Conservation (phyloP, 2,329 filamentous ascomycete species). For the Fusarium agapanthi region DNA sequence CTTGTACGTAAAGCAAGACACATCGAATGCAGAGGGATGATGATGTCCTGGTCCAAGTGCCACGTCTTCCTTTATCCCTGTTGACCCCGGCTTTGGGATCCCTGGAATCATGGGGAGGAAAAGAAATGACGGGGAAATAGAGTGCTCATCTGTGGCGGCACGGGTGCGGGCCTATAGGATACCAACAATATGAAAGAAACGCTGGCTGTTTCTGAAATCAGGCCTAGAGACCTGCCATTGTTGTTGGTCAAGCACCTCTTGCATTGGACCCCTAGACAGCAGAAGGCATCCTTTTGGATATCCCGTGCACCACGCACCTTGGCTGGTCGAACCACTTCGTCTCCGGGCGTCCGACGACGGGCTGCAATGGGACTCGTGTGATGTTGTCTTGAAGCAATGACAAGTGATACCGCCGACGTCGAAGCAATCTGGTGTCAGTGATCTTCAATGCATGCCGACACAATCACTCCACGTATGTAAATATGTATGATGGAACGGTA, state of each 20-base stretch:
- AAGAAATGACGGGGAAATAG: constrained; percentile 20
- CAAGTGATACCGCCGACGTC: neutral
- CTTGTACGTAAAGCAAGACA: constrained; percentile 21
- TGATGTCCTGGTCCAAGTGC: constrained; percentile 3
- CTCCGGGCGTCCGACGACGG: constrained; percentile 24
- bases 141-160: constrained; percentile 4
- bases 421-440: neutral
- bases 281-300: neutral
- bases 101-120: constrained; percentile 1
- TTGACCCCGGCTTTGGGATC: neutral
- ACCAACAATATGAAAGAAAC: constrained; percentile 10
- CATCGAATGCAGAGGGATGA: neutral
- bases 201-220: constrained; percentile 9
- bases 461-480: constrained; percentile 16
- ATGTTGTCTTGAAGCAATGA: neutral
- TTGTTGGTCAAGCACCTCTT: constrained; percentile 2
- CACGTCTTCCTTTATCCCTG: constrained; percentile 20
- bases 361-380: neutral
- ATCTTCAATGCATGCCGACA: constrained; percentile 7
- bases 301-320: neutral
- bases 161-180: neutral
- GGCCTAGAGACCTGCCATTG: neutral
- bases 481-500: constrained; percentile 1
- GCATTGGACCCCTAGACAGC: constrained; percentile 4
- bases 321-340: constrained; percentile 10